Evolutionary conservation across 2,329 filamentous ascomycete species (phyloP).

Genomic region (Coniochaeta sp.): DNA sequence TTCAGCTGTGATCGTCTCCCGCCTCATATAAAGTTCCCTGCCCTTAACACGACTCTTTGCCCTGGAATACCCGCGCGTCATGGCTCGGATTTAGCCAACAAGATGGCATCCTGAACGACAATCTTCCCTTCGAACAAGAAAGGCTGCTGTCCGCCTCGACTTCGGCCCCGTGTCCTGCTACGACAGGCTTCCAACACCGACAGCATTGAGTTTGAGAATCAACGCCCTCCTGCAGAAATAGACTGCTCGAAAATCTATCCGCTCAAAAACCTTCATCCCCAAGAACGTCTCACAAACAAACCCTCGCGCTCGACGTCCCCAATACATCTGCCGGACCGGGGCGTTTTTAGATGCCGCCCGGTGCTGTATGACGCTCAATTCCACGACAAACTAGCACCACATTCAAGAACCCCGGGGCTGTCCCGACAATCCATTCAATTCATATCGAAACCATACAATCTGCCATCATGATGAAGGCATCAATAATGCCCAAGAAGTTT

Average conservation of each 20-base stretch:
- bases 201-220: no score
- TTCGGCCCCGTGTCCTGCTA: background rate
- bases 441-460: background rate
- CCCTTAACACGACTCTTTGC: background rate
- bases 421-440: background rate
- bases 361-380: background rate
- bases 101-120: background rate
- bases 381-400: background rate
- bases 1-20: background rate
- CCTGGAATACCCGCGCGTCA: background rate
- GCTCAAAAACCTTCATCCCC: no score
- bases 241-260: no score
- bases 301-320: no score
- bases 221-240: no score
- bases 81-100: background rate
- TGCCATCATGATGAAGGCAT: slow-evolving; percentile 8
- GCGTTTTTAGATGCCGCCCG: background rate
- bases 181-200: background rate
- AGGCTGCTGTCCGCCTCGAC: background rate
- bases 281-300: no score
- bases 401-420: background rate
- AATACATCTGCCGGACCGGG: background rate
- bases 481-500: slow-evolving; percentile 55
- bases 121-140: background rate
- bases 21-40: slow-evolving; percentile 1